These are phyloP conservation scores for Notholithocarpus densiflorus DNA, from an alignment of 306 rosid genomes.

Conservation along the genomic window DNA sequence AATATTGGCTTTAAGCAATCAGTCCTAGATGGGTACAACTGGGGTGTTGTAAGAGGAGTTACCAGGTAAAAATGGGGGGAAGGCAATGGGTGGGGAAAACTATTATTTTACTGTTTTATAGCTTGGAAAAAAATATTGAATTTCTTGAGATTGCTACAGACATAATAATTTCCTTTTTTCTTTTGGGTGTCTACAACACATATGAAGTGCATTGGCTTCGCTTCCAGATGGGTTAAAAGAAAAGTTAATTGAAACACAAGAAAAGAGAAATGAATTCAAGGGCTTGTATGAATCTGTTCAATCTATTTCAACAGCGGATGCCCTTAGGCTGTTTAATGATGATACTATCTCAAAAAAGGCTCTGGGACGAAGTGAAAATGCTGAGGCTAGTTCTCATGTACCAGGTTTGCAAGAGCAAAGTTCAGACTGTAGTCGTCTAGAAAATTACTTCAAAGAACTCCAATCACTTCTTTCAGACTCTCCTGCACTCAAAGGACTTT, in stretches of 20 bases:
- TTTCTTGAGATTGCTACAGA: neutral
- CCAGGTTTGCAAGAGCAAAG: conserved; percentile 30
- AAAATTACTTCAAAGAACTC: conserved; percentile 42
- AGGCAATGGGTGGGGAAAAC: neutral
- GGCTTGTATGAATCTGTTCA: conserved; percentile 58
- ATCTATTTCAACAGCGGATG: conserved; percentile 61
- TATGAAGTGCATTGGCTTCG: conserved; percentile 59
- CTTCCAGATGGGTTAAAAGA: conserved; percentile 67
- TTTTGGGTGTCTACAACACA: conserved; percentile 18
- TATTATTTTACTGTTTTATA: neutral
- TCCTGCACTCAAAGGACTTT: conserved; percentile 40
- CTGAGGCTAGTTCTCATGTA: conserved; percentile 19
- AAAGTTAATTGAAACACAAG: conserved; percentile 45
- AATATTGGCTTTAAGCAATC: conserved; percentile 78
- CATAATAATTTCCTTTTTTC: conserved; percentile 3
- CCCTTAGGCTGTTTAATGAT: conserved; percentile 52
- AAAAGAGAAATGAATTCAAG: conserved; percentile 49
- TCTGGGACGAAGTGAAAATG: conserved; percentile 18
- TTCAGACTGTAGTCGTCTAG: conserved; percentile 28
- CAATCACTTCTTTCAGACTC: conserved; percentile 42
- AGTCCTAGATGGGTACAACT: conserved; percentile 52
- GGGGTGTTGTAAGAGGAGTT: conserved; percentile 86
- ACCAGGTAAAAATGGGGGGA: conserved; percentile 47
- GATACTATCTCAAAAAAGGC: conserved; percentile 36
- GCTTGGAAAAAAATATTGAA: neutral